Evolutionary conservation across 2,329 filamentous ascomycete species (phyloP), one percentile per base, ranked within the genome.

Genomic region (Elsinoe fawcettii): DNA sequence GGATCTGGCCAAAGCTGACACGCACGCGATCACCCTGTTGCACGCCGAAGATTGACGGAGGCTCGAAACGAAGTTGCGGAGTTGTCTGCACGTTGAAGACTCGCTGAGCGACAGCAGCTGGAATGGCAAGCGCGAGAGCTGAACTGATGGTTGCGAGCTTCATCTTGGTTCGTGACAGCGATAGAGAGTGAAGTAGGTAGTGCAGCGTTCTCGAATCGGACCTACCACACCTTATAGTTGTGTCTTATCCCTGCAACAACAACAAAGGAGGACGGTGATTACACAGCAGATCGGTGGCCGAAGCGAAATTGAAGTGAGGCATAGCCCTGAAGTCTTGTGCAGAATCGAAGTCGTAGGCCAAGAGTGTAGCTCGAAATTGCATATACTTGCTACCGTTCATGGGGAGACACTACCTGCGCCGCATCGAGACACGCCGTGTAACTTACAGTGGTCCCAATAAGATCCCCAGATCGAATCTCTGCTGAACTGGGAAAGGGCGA

Each of bases 301-400:
- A 43, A 20, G n/a, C 20, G 39, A 20, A 43, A 43, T 43, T 16
- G 16, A 43, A n/a, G n/a, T n/a, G n/a, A n/a, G 39, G n/a, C 20
- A 16, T 22, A 20, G 39, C 39, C 39, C 39, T 43, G 39, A 18
- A 14, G 6, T 18, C 18, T 20, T 8, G 39, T 16, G 39, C 39
- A 43, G 39, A 43, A 43, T 43, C 39, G 20, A 43, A 43, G 39
- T 16, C 39, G 39, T 43, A 43, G 39, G 39, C 39, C 39, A 43
- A 43, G 39, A 18, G 22, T 16, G 39, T 43, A 43, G 39, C 39
- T 43, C n/a, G 39, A 43, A 43, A 9, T 9, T 22, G 11, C 11
- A 43, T 43, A 20, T 5, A 20, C 39, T 20, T n/a, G n/a, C n/a
- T n/a, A 43, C 22, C 20, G 39, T 43, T n/a, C 39, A 18, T 43